These are phyloP conservation scores for Hyphopichia wangnamkhiaoensis DNA, from an alignment of 1,139 yeast genomes.

Conservation along the genomic window DNA sequence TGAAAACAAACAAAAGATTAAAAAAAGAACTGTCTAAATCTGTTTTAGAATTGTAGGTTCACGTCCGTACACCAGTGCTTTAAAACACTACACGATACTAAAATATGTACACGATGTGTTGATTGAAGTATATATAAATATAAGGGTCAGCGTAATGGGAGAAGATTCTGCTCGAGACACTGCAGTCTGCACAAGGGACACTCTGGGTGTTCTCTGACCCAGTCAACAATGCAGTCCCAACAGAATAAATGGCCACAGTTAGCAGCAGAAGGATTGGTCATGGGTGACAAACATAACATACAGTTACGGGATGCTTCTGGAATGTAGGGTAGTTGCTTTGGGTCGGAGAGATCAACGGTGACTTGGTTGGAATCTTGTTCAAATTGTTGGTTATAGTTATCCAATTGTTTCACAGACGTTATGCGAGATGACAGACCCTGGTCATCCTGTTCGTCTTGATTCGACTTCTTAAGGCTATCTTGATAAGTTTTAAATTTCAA, in stretches of 20 bases:
- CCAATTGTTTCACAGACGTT: constrained; percentile 18
- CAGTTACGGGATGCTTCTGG: constrained; percentile 74
- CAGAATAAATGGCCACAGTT: constrained; percentile 93
- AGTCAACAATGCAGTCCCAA: constrained; percentile 87
- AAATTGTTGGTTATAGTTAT: constrained; percentile 15
- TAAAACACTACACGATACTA: neutral
- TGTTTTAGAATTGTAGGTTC: too few species aligned
- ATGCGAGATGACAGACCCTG: constrained; percentile 11
- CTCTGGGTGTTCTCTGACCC: constrained; percentile 87
- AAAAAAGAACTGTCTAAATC: too few species aligned
- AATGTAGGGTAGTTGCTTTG: constrained; percentile 61
- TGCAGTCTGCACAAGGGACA: constrained; percentile 89
- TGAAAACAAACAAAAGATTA: too few species aligned
- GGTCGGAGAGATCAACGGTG: constrained; percentile 57
- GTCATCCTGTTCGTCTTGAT: constrained; percentile 14
- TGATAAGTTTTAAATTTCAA: constrained; percentile 32
- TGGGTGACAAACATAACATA: constrained; percentile 76
- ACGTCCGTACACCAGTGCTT: too few species aligned
- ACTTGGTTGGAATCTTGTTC: constrained; percentile 10
- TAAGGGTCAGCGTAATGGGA: constrained; percentile 55
- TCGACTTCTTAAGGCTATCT: constrained; percentile 15
- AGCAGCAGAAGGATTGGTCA: constrained; percentile 83
- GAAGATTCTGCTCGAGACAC: constrained; percentile 70
- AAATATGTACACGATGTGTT: neutral
- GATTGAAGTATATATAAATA: neutral